Evolutionary conservation across 2,329 filamentous ascomycete genomes (phyloP), one percentile per base, ranked within the genome.

Genomic region (Xylariomycetidae sp.): DNA sequence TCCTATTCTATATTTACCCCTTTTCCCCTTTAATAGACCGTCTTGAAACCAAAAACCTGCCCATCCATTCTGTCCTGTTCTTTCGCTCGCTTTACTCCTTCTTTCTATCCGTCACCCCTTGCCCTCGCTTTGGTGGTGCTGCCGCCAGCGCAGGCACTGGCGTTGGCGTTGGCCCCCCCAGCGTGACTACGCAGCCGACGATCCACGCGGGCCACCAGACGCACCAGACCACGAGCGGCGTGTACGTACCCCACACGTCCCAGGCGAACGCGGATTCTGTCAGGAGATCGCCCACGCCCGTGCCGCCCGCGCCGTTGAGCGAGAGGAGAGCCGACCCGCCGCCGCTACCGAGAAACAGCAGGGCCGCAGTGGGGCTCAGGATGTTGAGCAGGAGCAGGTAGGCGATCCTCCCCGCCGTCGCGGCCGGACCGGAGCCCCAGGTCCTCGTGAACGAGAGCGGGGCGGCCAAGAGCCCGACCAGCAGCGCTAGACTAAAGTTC

Each of bases 201-300:
- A 92, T 59, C 89, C 89, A 96, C 6, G 87, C 88, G 1, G 89
- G 89, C 84, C 88, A 92, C 89, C 89, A 96, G 27, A 95, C 80
- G 56, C 88, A 85, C 86, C 88, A 95, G n/a, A 95, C 74, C 9
- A 94, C 78, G 13, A 95, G 79, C 39, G 86, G 82, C 2, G 88
- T 94, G 67, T 88, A 94, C 73, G 92, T 78, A 2, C 88, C 87
- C 77, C 83, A 88, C 10, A 95, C 80, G 52, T 87, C 76, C 88
- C 88, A 95, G 0, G 85, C 88, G 56, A 92, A 88, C 5, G 85
- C 86, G 1, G 87, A 85, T 55, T 84, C 73, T 17, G 70, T 71
- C 32, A 95, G 61, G 3, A 92, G 69, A 3, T 74, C 62, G 27
- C 67, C 66, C 1, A 88, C 33, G 1, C 32, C 41, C 10, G 19